A percentile compares a stretch with the other conserved stretches of the same genome.
phyloP scores from a whole-genome alignment of 75 land plant genomes.

The Sequoiadendron giganteum region DNA sequence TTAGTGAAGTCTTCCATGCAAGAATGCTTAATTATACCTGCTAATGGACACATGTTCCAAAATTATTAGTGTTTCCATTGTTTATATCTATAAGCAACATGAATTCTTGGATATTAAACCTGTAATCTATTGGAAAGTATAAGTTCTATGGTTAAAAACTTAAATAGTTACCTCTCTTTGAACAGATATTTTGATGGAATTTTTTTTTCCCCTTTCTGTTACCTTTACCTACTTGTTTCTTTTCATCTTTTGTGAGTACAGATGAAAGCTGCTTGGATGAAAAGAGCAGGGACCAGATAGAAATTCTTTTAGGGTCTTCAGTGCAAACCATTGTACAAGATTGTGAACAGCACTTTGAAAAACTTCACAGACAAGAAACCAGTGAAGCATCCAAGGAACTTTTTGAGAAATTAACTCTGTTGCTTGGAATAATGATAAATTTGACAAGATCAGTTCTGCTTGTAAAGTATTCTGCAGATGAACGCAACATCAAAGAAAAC shows the following conservation, averaged over 20 bases:
- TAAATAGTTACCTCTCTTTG: background rate
- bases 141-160: background rate
- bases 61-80: background rate
- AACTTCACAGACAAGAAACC: background rate
- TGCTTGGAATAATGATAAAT: slow-evolving; percentile 32
- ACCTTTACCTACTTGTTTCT: background rate
- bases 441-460: slow-evolving; percentile 24
- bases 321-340: background rate
- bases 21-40: background rate
- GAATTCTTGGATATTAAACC: background rate
- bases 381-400: background rate
- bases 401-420: slow-evolving; percentile 16
- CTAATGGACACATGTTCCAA: background rate
- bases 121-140: background rate
- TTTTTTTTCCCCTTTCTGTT: background rate
- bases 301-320: background rate
- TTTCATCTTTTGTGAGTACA: slow-evolving; percentile 3
- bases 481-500: background rate
- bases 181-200: background rate
- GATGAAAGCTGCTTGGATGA: background rate
- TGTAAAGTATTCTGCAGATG: background rate
- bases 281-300: background rate
- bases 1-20: background rate
- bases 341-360: background rate
- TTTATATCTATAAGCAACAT: background rate